phyloP scores from a whole-genome alignment of 345 rosid species.

The Ricinus communis region DNA sequence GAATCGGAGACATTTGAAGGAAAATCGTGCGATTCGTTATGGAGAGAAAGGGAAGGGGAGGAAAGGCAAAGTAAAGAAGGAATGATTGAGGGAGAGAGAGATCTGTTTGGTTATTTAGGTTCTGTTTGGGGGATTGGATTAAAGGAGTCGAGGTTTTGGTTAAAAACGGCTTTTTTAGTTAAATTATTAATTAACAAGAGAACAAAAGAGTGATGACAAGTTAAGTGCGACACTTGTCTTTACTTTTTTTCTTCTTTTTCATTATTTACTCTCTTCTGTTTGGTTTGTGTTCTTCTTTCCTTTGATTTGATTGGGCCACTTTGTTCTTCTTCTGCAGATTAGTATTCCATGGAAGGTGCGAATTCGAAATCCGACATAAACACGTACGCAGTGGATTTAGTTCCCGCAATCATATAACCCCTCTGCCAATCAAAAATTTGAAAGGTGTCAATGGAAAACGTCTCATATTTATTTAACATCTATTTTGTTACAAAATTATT shows the following conservation, averaged over 20 bases:
- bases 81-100: constrained; percentile 14
- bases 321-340: not conserved
- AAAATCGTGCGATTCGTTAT: not conserved
- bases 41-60: not conserved
- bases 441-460: too few relatives aligned
- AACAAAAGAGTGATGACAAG: constrained; percentile 26
- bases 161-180: constrained; percentile 1
- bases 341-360: too few relatives aligned
- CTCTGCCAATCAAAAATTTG: too few relatives aligned
- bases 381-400: too few relatives aligned
- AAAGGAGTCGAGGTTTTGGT: not conserved
- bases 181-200: constrained; percentile 33
- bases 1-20: constrained; percentile 67
- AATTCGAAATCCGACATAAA: not conserved
- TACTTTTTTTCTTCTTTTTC: too few relatives aligned
- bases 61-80: not conserved
- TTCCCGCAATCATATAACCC: too few relatives aligned
- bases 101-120: constrained; percentile 11
- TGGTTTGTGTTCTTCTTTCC: constrained; percentile 7
- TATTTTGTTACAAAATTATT: too few relatives aligned
- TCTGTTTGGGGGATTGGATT: not conserved
- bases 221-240: constrained; percentile 2
- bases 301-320: constrained; percentile 16
- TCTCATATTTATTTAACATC: too few relatives aligned
- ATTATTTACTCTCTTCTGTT: not conserved